Conservation (phyloP, 192 early-diverging fungal genomes). For the Piromyces finnis region DNA sequence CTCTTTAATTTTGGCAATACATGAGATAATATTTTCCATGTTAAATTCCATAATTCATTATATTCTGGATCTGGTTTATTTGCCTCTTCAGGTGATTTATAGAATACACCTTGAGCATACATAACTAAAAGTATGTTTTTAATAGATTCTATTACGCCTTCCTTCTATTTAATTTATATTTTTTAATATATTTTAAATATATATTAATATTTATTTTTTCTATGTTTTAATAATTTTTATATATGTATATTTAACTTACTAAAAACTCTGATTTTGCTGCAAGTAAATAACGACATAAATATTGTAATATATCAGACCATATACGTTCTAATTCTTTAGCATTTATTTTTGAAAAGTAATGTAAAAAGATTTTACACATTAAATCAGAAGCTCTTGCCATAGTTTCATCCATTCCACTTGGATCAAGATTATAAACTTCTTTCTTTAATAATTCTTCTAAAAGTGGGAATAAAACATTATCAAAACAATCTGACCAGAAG, state of each 20-base stretch:
- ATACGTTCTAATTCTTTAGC: constrained; percentile 30
- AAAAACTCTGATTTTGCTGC: constrained; percentile 34
- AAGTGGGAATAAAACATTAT: constrained; percentile 73
- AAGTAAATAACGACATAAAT: constrained; percentile 39
- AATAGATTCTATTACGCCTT: constrained; percentile 54
- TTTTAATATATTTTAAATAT: too few relatives aligned
- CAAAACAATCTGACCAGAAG: constrained; percentile 50
- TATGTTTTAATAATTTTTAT: too few relatives aligned
- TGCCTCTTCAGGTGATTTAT: constrained; percentile 3
- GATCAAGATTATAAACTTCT: constrained; percentile 37
- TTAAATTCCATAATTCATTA: constrained; percentile 46
- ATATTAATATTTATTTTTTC: too few relatives aligned
- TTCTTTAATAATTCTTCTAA: constrained; percentile 66
- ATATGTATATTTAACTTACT: constrained; percentile 9
- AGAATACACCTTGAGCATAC: constrained; percentile 49
- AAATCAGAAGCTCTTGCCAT: constrained; percentile 44
- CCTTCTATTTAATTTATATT: constrained; percentile 20
- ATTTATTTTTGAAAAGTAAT: constrained; percentile 31
- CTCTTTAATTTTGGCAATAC: constrained; percentile 45
- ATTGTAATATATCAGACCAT: constrained; percentile 49
- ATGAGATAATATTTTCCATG: constrained; percentile 44
- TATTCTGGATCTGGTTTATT: constrained; percentile 4
- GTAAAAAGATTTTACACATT: constrained; percentile 59
- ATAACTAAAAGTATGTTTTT: constrained; percentile 73
- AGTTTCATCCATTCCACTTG: constrained; percentile 55